Conservation (phyloP, 2,329 filamentous ascomycete genomes). For the Cercospora sp. region DNA sequence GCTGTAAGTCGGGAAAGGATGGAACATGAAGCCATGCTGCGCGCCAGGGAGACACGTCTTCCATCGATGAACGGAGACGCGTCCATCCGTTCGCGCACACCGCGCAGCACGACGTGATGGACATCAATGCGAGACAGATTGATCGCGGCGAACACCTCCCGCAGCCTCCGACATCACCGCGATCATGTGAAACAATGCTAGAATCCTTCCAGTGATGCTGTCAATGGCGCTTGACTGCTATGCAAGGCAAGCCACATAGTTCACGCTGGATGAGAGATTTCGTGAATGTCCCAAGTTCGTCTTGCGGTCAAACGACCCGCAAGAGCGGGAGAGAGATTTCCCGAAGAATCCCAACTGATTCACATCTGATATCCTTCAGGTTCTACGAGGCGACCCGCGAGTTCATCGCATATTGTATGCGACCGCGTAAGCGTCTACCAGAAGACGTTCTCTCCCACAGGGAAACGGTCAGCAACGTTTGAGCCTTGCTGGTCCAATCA, state of each 20-base stretch:
- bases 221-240: not conserved
- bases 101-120: not conserved
- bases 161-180: not conserved
- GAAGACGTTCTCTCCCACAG: not conserved
- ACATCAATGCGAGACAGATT: not conserved
- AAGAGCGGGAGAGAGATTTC: not conserved
- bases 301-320: not conserved
- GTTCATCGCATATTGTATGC: not conserved
- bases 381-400: not conserved
- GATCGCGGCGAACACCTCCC: not conserved
- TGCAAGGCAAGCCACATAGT: not conserved
- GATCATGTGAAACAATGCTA: not conserved
- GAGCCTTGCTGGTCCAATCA: not conserved
- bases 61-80: not conserved
- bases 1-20: not conserved
- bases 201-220: not conserved
- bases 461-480: not conserved
- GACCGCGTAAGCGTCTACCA: not conserved
- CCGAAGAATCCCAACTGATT: not conserved
- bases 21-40: not conserved
- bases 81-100: not conserved
- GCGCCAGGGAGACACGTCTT: not conserved
- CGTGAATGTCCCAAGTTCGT: not conserved
- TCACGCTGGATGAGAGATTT: not conserved
- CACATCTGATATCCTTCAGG: not conserved